Evolutionary conservation across 2,329 filamentous ascomycete genomes (phyloP).

Genomic region (Ophiocordyceps sinensis): DNA sequence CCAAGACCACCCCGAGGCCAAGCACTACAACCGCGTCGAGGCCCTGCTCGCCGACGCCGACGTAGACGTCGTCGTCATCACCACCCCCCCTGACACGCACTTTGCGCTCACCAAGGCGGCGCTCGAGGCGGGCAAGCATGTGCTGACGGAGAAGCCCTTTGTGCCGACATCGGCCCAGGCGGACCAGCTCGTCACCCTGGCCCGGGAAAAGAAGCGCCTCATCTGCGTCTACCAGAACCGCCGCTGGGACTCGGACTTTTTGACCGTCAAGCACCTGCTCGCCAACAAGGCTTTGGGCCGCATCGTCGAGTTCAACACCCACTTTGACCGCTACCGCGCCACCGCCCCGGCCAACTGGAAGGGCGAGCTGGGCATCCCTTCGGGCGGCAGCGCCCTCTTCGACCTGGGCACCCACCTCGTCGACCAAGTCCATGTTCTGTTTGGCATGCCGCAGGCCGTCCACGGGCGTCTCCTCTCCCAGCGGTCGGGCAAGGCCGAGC

Average conservation of each 20-base stretch:
- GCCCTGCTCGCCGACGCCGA: slow-evolving; percentile 49
- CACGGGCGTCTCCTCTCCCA: slow-evolving; percentile 56
- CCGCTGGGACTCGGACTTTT: slow-evolving; percentile 64
- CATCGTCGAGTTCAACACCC: slow-evolving; percentile 64
- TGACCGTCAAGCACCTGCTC: slow-evolving; percentile 52
- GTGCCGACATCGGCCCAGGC: slow-evolving; percentile 58
- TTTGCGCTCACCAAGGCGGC: slow-evolving; percentile 49
- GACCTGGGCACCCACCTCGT: slow-evolving; percentile 65
- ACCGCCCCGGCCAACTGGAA: slow-evolving; percentile 52
- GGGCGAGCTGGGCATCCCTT: slow-evolving; percentile 37
- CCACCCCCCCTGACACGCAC: slow-evolving; percentile 59
- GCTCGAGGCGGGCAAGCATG: slow-evolving; percentile 58
- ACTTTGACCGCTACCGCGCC: slow-evolving; percentile 63
- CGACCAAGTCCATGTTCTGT: slow-evolving; percentile 58
- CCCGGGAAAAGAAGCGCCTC: slow-evolving; percentile 33
- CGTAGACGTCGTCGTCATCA: slow-evolving; percentile 57
- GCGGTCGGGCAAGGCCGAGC: slow-evolving; percentile 30
- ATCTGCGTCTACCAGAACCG: slow-evolving; percentile 65
- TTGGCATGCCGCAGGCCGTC: slow-evolving; percentile 52
- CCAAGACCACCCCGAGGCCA: slow-evolving; percentile 49
- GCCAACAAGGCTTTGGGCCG: slow-evolving; percentile 47
- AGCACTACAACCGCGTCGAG: slow-evolving; percentile 48
- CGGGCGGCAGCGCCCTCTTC: slow-evolving; percentile 55
- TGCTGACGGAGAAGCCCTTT: slow-evolving; percentile 74
- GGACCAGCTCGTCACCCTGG: slow-evolving; percentile 41